phyloP scores from a whole-genome alignment of 2,329 filamentous ascomycete species.

The Fusarium chaquense region DNA sequence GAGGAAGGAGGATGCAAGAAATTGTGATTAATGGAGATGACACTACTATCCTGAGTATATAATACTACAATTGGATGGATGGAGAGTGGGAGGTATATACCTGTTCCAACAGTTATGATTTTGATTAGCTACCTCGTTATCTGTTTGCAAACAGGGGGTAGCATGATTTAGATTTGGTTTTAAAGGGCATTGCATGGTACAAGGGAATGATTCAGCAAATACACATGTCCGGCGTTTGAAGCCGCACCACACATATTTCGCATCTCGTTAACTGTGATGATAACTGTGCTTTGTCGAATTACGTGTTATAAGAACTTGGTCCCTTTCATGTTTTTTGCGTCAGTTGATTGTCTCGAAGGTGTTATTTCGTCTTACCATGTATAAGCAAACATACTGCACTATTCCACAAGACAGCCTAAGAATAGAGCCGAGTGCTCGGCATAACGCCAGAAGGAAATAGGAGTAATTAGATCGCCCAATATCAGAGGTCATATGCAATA shows the following conservation, averaged over 20 bases:
- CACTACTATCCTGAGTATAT: slow-evolving; percentile 40
- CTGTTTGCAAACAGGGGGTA: slow-evolving; percentile 19
- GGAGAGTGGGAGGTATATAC: slow-evolving; percentile 19
- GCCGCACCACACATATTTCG: slow-evolving; percentile 1
- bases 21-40: slow-evolving; percentile 3
- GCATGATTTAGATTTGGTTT: slow-evolving; percentile 28
- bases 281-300: slow-evolving; percentile 1
- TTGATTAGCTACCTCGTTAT: slow-evolving; percentile 34
- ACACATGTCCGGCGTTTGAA: slow-evolving; percentile 20
- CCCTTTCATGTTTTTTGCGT: background rate
- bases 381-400: background rate
- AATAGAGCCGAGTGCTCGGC: background rate
- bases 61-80: slow-evolving; percentile 43
- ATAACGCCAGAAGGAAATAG: background rate
- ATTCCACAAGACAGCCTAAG: background rate
- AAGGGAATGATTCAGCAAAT: slow-evolving; percentile 29
- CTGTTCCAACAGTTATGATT: slow-evolving; percentile 26
- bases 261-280: background rate
- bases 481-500: background rate
- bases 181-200: slow-evolving; percentile 22
- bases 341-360: background rate
- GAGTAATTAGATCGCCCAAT: background rate
- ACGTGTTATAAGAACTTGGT: background rate
- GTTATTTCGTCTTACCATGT: background rate
- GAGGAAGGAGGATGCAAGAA: slow-evolving; percentile 8